A percentile compares a stretch with the other conserved stretches of the same genome.
Conservation (phyloP, 2,329 filamentous ascomycete genomes). For the Monilinia polystroma region DNA sequence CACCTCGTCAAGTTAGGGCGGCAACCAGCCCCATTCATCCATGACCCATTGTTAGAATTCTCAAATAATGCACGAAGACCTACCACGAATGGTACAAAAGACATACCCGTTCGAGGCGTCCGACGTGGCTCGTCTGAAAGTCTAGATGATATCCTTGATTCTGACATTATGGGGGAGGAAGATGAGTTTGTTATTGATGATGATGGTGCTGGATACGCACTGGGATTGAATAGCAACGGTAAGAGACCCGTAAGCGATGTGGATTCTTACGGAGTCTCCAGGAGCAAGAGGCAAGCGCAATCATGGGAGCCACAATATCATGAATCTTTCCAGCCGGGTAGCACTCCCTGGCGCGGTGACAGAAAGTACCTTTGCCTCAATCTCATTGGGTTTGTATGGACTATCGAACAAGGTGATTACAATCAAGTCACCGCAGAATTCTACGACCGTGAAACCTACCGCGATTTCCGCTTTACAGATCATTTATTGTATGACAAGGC, state of each 20-base stretch:
- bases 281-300: constrained; percentile 45
- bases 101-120: constrained; percentile 50
- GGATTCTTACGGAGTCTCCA: constrained; percentile 41
- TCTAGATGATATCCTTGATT: constrained; percentile 77
- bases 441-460: constrained; percentile 87
- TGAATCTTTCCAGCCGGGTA: constrained; percentile 85
- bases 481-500: constrained; percentile 96
- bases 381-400: constrained; percentile 93
- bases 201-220: constrained; percentile 85
- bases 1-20: constrained; percentile 55
- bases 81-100: constrained; percentile 53
- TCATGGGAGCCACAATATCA: constrained; percentile 65
- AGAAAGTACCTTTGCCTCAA: constrained; percentile 92
- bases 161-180: constrained; percentile 51
- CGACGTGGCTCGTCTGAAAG: constrained; percentile 70
- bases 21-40: constrained; percentile 82
- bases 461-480: constrained; percentile 97
- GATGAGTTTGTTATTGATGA: constrained; percentile 91
- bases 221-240: constrained; percentile 59
- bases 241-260: constrained; percentile 56
- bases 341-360: constrained; percentile 93
- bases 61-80: constrained; percentile 62
- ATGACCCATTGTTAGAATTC: constrained; percentile 71
- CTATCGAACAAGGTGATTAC: constrained; percentile 88
- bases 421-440: constrained; percentile 97